Evolutionary conservation across 176 grass and related monocot species (phyloP), one percentile per base, ranked within the genome.

Genomic region (Oryza australiensis): DNA sequence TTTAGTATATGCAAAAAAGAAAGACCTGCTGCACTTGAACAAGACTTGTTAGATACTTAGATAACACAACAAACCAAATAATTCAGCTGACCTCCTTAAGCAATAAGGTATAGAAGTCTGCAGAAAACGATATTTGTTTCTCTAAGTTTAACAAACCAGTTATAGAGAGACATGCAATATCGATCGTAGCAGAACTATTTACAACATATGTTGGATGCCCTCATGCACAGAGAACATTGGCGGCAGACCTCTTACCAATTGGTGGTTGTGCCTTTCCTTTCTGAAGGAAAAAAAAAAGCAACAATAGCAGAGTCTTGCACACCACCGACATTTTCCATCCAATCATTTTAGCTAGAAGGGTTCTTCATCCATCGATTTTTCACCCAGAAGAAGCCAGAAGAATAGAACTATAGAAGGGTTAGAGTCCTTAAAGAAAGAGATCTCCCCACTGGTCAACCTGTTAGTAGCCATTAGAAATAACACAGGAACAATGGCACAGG

Each of bases 111-210:
- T 51, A 81, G 12, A 49, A 12, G 64, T 51, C 64, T 68, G 49
- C 67, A 46, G 34, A 60, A 62, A 35, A 82, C 9, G 33, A 40
- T 27, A 72, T 74, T 78, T 55, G 64, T 48, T 78, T 82, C 66
- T 86, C 26, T 89, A 38, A 77, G 29, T 64, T 82, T 42, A 62
- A 46, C 66, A 89, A 66, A 66, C 29, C 30, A 80, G 64, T 55
- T 65, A 66, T 13, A 30, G 27, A 76, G 13, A 65, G 20, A 65
- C 3, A 62, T 60, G 72, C 35, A 42, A 66, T n/a, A 72, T 43
- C 72, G 40, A 30, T 82, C 45, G 16, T 60, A 59, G 72, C 37
- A 57, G 59, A 82, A 77, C 8, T 45, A 82, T 77, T 26, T 23
- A 34, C 7, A 57, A 45, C 57, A 66, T 89, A 72, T 77, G 55